Evolutionary conservation across 1,139 yeast genomes (phyloP).

Genomic region (Tardiomyces depauwii): DNA sequence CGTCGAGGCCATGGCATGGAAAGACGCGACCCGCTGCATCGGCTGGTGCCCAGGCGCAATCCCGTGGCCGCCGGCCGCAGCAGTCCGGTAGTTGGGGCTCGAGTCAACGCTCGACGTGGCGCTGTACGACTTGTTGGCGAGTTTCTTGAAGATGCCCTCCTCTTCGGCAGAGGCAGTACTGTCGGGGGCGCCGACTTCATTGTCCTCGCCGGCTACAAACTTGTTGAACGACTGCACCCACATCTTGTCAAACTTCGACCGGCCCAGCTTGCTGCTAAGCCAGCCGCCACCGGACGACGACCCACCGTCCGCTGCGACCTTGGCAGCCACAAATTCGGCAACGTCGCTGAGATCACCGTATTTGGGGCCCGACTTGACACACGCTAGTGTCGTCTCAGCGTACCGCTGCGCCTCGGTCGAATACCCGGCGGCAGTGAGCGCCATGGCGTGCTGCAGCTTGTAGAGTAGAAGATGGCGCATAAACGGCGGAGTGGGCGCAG

Average conservation of each 20-base stretch:
- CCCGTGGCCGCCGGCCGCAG: no score
- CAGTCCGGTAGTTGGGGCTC: constrained; percentile 4
- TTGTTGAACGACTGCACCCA: constrained; percentile 79
- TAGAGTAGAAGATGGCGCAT: constrained; percentile 40
- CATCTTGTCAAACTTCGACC: constrained; percentile 72
- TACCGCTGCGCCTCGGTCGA: constrained; percentile 47
- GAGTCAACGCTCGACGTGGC: constrained; percentile 6
- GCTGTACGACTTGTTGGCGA: constrained; percentile 19
- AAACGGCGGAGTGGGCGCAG: constrained; percentile 24
- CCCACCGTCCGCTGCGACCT: constrained; percentile 27
- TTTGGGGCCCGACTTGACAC: constrained; percentile 36
- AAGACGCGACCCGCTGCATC: neutral
- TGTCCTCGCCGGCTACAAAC: constrained; percentile 76
- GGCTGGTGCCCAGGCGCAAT: constrained; percentile 4
- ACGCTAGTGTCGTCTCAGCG: constrained; percentile 39
- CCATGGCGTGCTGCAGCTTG: constrained; percentile 52
- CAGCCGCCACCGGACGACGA: constrained; percentile 31
- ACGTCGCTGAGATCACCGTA: constrained; percentile 29
- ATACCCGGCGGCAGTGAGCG: constrained; percentile 53
- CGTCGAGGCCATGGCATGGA: neutral
- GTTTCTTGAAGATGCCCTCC: constrained; percentile 60
- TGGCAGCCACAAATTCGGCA: constrained; percentile 27
- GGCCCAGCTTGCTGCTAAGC: constrained; percentile 53
- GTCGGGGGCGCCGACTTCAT: constrained; percentile 6
- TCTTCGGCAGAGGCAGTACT: constrained; percentile 24